phyloP scores from a whole-genome alignment of 2,329 filamentous ascomycete genomes.

The Penicillium sp. region DNA sequence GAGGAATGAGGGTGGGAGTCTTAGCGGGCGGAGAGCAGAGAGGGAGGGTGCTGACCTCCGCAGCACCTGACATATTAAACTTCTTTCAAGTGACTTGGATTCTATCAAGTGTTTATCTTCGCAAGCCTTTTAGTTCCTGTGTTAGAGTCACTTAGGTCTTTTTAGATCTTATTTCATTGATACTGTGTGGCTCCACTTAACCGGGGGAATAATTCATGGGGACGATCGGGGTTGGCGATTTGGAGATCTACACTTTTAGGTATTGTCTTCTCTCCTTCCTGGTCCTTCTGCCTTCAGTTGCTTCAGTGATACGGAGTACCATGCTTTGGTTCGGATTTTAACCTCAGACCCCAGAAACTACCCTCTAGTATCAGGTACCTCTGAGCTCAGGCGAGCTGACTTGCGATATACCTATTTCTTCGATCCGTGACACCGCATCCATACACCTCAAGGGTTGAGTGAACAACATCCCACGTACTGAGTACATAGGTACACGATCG shows the following conservation, averaged over 20 bases:
- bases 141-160: not conserved
- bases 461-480: not conserved
- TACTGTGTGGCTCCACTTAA: constrained; percentile 4
- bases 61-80: constrained; percentile 13
- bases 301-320: constrained; percentile 1
- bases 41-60: constrained; percentile 5
- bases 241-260: constrained; percentile 2
- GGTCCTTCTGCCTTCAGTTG: not conserved
- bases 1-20: constrained; percentile 6
- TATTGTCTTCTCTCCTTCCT: not conserved
- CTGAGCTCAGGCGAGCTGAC: not conserved
- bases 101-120: not conserved
- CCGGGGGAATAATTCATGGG: not conserved
- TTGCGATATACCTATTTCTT: not conserved
- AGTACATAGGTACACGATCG: not conserved
- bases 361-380: too few species aligned
- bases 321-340: constrained; percentile 13
- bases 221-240: constrained; percentile 3
- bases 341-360: constrained; percentile 4
- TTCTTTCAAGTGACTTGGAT: not conserved
- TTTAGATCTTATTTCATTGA: not conserved
- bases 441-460: constrained; percentile 11
- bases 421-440: constrained; percentile 2
- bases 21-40: constrained; percentile 3
- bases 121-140: not conserved